Percentiles rank a stretch among this genome's conserved stretches.
Evolutionary conservation across 495 filamentous ascomycete genomes (phyloP).

Genomic region (Neurospora sp.): DNA sequence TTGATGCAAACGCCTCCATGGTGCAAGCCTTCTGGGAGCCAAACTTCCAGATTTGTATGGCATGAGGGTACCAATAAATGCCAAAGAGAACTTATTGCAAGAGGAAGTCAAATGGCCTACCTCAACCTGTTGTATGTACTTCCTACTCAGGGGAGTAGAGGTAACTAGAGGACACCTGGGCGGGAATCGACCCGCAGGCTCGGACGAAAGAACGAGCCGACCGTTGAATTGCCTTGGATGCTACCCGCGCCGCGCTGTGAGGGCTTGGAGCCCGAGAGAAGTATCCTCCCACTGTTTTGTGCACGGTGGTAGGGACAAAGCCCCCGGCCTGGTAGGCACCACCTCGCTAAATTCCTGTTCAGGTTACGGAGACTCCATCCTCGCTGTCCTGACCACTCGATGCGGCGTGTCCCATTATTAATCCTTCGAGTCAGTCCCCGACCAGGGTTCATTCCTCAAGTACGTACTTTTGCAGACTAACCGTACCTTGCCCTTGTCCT

Average conservation of each 20-base stretch:
- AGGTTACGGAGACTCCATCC: slow-evolving; percentile 3
- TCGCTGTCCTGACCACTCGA: slow-evolving; percentile 1
- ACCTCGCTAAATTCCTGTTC: neutral
- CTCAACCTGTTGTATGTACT: neutral
- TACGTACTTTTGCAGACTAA: neutral
- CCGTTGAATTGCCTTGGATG: slow-evolving; percentile 10
- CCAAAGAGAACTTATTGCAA: neutral
- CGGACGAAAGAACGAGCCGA: slow-evolving; percentile 28
- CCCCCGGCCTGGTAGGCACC: neutral
- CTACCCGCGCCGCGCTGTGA: slow-evolving; percentile 1
- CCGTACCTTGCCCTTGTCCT: neutral
- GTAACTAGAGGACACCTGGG: neutral
- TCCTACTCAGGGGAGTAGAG: neutral
- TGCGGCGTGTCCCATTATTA: slow-evolving; percentile 13
- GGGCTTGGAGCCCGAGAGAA: slow-evolving; percentile 8
- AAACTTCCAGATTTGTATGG: neutral
- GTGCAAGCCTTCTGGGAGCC: neutral
- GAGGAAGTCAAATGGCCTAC: neutral
- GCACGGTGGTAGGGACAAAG: neutral
- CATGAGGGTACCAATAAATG: neutral
- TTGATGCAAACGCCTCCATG: neutral
- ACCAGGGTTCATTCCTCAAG: slow-evolving; percentile 5
- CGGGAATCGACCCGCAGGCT: slow-evolving; percentile 10
- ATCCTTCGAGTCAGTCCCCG: slow-evolving; percentile 16
- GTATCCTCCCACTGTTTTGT: neutral